These are phyloP conservation scores for Hanseniaspora mollemarum DNA, from an alignment of 805 yeast genomes.

Conservation along the genomic window DNA sequence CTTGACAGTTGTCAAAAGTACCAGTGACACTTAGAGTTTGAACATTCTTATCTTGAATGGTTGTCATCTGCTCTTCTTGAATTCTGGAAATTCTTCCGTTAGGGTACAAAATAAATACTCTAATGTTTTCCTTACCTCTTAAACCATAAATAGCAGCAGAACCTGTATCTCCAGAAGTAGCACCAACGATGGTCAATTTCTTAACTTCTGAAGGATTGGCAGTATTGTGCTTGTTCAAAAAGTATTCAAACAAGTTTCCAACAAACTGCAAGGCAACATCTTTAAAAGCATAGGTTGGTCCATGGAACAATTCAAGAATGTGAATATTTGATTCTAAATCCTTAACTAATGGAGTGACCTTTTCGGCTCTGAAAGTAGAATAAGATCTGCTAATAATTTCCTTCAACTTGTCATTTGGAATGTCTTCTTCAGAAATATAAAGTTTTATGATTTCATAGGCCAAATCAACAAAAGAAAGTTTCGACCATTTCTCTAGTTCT, in stretches of 20 bases:
- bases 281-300: conserved; percentile 98
- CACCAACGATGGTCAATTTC: conserved; percentile 91
- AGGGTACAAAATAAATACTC: conserved; percentile 91
- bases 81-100: conserved; percentile 95
- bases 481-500: conserved; percentile 55
- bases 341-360: conserved; percentile 71
- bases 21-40: conserved; percentile 93
- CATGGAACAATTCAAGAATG: conserved; percentile 88
- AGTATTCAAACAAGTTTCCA: conserved; percentile 91
- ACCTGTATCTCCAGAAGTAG: conserved; percentile 98
- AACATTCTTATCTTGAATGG: conserved; percentile 82
- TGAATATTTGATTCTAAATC: conserved; percentile 48
- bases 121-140: conserved; percentile 94
- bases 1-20: conserved; percentile 97
- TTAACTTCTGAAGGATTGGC: conserved; percentile 51
- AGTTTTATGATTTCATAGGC: conserved; percentile 78
- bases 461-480: conserved; percentile 67
- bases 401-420: conserved; percentile 56
- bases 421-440: conserved; percentile 63
- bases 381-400: conserved; percentile 59
- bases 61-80: conserved; percentile 98
- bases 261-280: conserved; percentile 97
- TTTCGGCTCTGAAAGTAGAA: conserved; percentile 75
- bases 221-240: conserved; percentile 62
- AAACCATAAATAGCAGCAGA: conserved; percentile 98